These are phyloP conservation scores for Xenosphaeropsis pyriputrescens DNA, from an alignment of 2,329 filamentous ascomycete species.

Conservation along the genomic window DNA sequence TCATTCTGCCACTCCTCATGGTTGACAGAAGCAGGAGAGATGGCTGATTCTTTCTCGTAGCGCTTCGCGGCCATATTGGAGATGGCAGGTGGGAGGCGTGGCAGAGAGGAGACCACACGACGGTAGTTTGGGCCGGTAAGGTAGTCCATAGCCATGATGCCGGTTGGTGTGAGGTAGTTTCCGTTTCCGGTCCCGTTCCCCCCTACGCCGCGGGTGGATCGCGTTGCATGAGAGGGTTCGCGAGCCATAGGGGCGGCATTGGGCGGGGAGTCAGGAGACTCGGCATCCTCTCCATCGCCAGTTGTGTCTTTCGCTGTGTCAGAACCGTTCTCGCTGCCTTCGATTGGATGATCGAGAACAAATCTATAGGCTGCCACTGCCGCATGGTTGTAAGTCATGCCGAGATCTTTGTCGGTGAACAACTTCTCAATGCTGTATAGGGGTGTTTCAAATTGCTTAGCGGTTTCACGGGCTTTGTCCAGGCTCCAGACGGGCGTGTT, in stretches of 20 bases:
- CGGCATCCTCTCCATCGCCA: constrained; percentile 32
- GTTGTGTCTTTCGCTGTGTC: constrained; percentile 30
- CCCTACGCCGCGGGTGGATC: constrained; percentile 40
- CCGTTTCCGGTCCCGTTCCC: constrained; percentile 22
- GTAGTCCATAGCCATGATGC: constrained; percentile 43
- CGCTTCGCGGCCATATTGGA: constrained; percentile 10
- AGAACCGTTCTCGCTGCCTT: constrained; percentile 18
- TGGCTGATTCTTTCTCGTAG: constrained; percentile 10
- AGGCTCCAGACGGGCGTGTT: constrained; percentile 49
- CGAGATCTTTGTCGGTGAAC: constrained; percentile 55
- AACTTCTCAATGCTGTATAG: constrained; percentile 55
- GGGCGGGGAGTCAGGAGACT: constrained; percentile 30
- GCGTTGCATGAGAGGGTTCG: constrained; percentile 46
- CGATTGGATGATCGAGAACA: constrained; percentile 33
- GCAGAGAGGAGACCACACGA: constrained; percentile 14
- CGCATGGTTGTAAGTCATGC: constrained; percentile 48
- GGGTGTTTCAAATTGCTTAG: constrained; percentile 37
- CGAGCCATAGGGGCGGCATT: constrained; percentile 46
- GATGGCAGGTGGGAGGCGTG: constrained; percentile 15
- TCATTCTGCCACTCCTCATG: constrained; percentile 13
- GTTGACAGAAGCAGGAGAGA: constrained; percentile 6
- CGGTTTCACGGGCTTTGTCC: constrained; percentile 35
- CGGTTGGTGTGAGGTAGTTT: constrained; percentile 37
- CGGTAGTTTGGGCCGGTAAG: constrained; percentile 41
- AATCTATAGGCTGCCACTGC: constrained; percentile 48